Percentiles rank a stretch among this genome's conserved stretches.
phyloP scores from a whole-genome alignment of 192 early-diverging fungal species.

The Phycomyces blakesleeanus region DNA sequence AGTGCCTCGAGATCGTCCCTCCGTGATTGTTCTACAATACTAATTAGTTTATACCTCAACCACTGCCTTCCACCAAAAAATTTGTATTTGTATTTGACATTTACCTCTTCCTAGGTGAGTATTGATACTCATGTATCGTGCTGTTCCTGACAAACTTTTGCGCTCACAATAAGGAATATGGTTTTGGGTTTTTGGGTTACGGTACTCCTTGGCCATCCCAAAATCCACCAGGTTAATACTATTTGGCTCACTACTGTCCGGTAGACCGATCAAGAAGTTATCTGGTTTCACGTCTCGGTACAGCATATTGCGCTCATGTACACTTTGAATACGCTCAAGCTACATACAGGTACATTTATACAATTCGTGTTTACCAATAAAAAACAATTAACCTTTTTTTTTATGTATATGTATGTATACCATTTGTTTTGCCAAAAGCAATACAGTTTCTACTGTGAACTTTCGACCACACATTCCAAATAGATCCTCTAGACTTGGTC shows the following conservation, averaged over 20 bases:
- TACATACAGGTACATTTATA: no score
- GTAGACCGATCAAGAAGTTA: conserved; percentile 91
- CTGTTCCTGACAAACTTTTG: conserved; percentile 62
- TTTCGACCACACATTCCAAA: conserved; percentile 38
- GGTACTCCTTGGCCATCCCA: conserved; percentile 74
- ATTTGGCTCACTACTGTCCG: conserved; percentile 53
- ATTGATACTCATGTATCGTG: conserved; percentile 81
- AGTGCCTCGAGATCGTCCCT: conserved; percentile 84
- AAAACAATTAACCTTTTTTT: no score
- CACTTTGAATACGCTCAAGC: conserved; percentile 76
- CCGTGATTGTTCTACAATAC: conserved; percentile 67
- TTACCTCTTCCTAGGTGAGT: conserved; percentile 77
- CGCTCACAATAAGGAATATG: conserved; percentile 71
- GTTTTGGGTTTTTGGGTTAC: conserved; percentile 67
- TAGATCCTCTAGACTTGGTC: conserved; percentile 46
- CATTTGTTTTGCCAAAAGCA: conserved; percentile 47
- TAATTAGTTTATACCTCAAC: no score
- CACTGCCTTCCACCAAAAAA: no score
- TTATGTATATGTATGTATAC: conserved; percentile 20
- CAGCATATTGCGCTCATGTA: conserved; percentile 92
- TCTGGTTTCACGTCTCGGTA: conserved; percentile 99
- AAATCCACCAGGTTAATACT: conserved; percentile 68
- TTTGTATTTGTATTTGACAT: conserved; percentile 12
- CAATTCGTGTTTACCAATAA: background rate
- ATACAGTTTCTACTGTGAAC: conserved; percentile 39